A percentile compares a stretch with the other conserved stretches of the same genome.
Conservation (phyloP, 2,329 filamentous ascomycete genomes). For the Arthrobotrys sinensis region DNA sequence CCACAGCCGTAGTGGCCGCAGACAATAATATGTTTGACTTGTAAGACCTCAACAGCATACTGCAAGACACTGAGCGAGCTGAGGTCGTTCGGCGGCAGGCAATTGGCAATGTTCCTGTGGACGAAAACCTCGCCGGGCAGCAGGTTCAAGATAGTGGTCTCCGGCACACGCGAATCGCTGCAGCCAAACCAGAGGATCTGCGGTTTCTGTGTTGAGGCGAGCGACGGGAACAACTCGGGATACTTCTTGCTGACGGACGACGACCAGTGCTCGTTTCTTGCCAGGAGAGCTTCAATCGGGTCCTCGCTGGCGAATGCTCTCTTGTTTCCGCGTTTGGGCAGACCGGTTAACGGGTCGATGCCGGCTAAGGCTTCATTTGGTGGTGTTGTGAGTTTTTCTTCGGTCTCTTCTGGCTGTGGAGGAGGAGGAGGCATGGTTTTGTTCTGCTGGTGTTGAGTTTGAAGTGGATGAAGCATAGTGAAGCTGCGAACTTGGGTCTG, state of each 20-base stretch:
- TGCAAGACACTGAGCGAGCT: conserved; percentile 83
- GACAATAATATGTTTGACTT: conserved; percentile 79
- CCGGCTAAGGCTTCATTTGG: conserved; percentile 11
- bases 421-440: conserved; percentile 18
- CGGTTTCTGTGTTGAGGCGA: conserved; percentile 66
- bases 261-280: conserved; percentile 63
- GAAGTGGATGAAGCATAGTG: conserved; percentile 55
- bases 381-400: conserved; percentile 11
- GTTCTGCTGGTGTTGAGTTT: conserved; percentile 30
- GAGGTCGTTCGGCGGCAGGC: conserved; percentile 81
- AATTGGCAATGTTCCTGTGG: conserved; percentile 92
- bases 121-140: conserved; percentile 89
- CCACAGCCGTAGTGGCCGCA: conserved; percentile 80
- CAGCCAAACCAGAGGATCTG: conserved; percentile 85
- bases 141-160: conserved; percentile 83
- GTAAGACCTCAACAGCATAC: conserved; percentile 81
- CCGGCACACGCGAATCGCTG: conserved; percentile 86
- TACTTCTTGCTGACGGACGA: conserved; percentile 62
- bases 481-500: conserved; percentile 15
- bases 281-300: conserved; percentile 62
- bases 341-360: conserved; percentile 19
- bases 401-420: not conserved
- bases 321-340: conserved; percentile 46
- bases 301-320: conserved; percentile 61
- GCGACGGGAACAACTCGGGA: conserved; percentile 64